Evolutionary conservation across 2,329 filamentous ascomycete genomes (phyloP), one percentile per base, ranked within the genome.

Genomic region (Colletotrichum sp.): DNA sequence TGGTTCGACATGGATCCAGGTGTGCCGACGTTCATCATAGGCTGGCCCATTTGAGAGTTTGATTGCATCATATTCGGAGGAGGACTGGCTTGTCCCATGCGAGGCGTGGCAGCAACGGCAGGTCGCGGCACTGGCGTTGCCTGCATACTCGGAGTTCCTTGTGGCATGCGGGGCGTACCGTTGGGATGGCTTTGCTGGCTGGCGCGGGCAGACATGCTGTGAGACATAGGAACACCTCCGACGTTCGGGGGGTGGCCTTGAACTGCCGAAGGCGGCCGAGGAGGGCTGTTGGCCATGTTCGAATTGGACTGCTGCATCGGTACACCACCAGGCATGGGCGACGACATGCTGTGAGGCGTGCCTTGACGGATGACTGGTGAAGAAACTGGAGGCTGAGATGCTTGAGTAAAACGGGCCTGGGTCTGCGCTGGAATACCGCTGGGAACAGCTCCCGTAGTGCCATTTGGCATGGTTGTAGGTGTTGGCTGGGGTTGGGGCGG

Each of bases 351-450:
- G 72, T 92, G 91, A 15, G 92, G 92, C 2, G 92, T 93, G 26
- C 90, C 90, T 79, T 94, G 92, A 16, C 91, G 88, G 26, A 90
- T 84, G 73, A 92, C 87, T 0, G 95, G 94, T n/a, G 94, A 95
- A 10, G 93, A 92, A 2, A 92, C 92, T 6, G 91, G 89, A 18
- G 90, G 87, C 80, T 94, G 92, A 2, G 92, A 90, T 9, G 92
- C 89, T 78, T 93, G 90, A 65, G 87, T 86, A 77, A 91, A 91
- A 12, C 89, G 87, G 36, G 87, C 84, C 70, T 86, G 83, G 15
- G 85, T 84, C 75, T 89, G 88, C 8, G 85, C 83, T 12, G 86
- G 83, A 72, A 89, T 84, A 15, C 82, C 84, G 49, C 85, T 87
- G 32, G 85, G 80, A 71, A 87, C 84, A 8, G 44, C 55, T 24